These are phyloP conservation scores for Alternaria triticina DNA, from an alignment of 2,329 filamentous ascomycete genomes.

Conservation along the genomic window DNA sequence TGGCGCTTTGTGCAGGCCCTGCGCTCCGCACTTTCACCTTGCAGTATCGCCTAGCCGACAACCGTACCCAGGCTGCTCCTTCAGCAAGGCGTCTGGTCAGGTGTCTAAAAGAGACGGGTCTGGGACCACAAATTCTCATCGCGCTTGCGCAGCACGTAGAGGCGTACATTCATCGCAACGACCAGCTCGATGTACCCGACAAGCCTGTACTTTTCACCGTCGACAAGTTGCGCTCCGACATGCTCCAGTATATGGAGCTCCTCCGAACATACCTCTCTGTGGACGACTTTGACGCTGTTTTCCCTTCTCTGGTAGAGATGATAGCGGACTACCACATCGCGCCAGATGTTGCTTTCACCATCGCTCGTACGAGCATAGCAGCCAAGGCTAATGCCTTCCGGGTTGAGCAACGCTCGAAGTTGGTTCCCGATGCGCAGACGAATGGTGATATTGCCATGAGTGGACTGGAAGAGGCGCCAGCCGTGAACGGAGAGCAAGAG, in stretches of 20 bases:
- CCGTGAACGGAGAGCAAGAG: conserved; percentile 9
- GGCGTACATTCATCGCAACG: conserved; percentile 78
- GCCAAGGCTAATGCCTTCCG: conserved; percentile 49
- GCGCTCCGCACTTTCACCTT: conserved; percentile 80
- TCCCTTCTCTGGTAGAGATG: conserved; percentile 76
- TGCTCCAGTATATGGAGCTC: conserved; percentile 88
- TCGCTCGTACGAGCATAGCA: conserved; percentile 74
- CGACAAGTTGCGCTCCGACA: conserved; percentile 85
- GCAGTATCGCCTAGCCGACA: conserved; percentile 76
- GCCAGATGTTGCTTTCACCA: conserved; percentile 81
- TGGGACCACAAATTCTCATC: conserved; percentile 84
- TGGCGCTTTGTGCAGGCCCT: conserved; percentile 87
- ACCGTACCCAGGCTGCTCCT: conserved; percentile 74
- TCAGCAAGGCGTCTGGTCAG: conserved; percentile 82
- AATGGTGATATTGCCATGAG: conserved; percentile 61
- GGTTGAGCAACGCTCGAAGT: conserved; percentile 36
- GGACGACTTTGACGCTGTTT: conserved; percentile 76
- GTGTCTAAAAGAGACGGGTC: conserved; percentile 75
- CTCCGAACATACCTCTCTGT: conserved; percentile 78
- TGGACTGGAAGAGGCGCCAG: conserved; percentile 23
- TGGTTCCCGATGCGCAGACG: conserved; percentile 15
- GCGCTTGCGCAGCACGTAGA: conserved; percentile 90
- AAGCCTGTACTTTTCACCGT: conserved; percentile 88
- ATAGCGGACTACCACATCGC: conserved; percentile 82
- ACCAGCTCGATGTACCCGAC: conserved; percentile 78